Conservation (phyloP, 257 asterid species). For the Eucommia ulmoides region DNA sequence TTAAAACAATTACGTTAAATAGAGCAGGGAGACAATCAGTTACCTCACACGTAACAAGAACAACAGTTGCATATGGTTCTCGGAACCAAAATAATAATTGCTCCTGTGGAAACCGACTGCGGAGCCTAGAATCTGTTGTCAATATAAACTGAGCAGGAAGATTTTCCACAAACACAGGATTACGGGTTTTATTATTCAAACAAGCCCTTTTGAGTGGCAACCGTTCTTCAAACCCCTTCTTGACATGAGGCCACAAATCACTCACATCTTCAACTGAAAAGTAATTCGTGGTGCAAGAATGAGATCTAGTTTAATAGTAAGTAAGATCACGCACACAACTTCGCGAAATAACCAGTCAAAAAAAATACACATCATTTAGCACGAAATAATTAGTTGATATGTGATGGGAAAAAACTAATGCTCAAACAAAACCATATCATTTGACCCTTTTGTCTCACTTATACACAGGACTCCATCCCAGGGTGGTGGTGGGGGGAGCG, state of each 20-base stretch:
- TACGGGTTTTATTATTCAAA: slow-evolving; percentile 89
- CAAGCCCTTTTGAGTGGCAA: slow-evolving; percentile 63
- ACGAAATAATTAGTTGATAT: no score
- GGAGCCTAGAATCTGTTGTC: slow-evolving; percentile 95
- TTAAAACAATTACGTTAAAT: no score
- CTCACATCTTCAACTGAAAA: slow-evolving; percentile 93
- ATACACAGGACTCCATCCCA: neutral
- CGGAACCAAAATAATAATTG: slow-evolving; percentile 90
- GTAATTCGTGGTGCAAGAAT: slow-evolving; percentile 7
- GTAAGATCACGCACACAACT: neutral
- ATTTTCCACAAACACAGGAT: slow-evolving; percentile 72
- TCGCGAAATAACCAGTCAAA: neutral
- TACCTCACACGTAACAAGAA: slow-evolving; percentile 95
- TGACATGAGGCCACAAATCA: slow-evolving; percentile 82
- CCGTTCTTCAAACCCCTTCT: slow-evolving; percentile 70
- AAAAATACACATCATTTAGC: no score
- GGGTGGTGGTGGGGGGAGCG: no score
- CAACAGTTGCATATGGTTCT: slow-evolving; percentile 87
- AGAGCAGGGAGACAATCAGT: no score
- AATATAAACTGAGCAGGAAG: slow-evolving; percentile 78
- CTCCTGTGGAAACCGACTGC: slow-evolving; percentile 93
- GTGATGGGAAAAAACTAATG: no score
- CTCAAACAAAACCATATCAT: neutral
- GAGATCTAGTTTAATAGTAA: neutral
- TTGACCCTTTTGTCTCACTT: neutral